Evolutionary conservation across 768 basidiomycete species (phyloP).

Genomic region (Amylocystis lapponica): DNA sequence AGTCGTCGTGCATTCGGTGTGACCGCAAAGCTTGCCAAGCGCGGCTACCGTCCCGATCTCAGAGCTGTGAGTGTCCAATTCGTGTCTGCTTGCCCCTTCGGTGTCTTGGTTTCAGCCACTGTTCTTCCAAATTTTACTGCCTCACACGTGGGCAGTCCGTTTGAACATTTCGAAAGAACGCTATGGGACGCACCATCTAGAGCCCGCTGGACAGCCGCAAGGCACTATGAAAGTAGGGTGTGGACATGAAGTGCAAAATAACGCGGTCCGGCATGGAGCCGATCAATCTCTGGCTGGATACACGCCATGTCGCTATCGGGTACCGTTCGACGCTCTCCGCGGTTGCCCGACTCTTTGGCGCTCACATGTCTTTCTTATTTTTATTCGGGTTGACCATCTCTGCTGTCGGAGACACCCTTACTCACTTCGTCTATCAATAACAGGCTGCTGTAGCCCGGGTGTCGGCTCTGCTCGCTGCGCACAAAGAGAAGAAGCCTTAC

Average conservation of each 20-base stretch:
- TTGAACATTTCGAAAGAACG: background rate
- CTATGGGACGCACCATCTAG: conserved; percentile 68
- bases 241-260: conserved; percentile 89
- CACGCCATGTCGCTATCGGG: conserved; percentile 78
- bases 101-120: too few species aligned
- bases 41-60: conserved; percentile 74
- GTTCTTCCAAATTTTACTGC: too few species aligned
- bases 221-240: conserved; percentile 79
- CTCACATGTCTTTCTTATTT: conserved; percentile 39
- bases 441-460: conserved; percentile 75
- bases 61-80: conserved; percentile 52
- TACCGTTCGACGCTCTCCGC: conserved; percentile 49
- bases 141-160: background rate
- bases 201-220: conserved; percentile 75
- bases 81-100: too few species aligned
- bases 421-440: conserved; percentile 3
- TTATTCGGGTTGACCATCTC: conserved; percentile 5
- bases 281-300: conserved; percentile 56
- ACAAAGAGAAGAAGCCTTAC: conserved; percentile 62
- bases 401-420: background rate
- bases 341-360: conserved; percentile 72
- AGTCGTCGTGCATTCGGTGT: conserved; percentile 65
- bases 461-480: conserved; percentile 63
- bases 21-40: conserved; percentile 51
- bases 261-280: conserved; percentile 38